phyloP scores from a whole-genome alignment of 208 protist genomes.

The Tritrichomonas musculus region DNA sequence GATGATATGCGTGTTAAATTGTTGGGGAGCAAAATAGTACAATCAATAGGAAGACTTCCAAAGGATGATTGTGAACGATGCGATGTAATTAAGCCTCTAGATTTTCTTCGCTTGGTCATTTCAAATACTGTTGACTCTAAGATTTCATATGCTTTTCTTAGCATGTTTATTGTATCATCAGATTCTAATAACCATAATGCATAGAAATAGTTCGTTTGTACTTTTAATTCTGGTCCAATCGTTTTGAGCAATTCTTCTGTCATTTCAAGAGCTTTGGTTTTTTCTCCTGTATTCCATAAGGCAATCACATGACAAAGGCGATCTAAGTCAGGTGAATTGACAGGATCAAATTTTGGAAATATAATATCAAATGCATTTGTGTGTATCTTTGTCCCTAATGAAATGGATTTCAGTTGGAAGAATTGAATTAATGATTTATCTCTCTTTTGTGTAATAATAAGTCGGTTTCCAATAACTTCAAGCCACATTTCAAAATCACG shows the following conservation, averaged over 20 bases:
- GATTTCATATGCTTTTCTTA: neutral
- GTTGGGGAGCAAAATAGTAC: too few relatives aligned
- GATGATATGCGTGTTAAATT: neutral
- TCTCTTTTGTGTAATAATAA: neutral
- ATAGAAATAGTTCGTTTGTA: neutral
- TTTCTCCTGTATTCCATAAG: neutral
- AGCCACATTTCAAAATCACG: conserved; percentile 2
- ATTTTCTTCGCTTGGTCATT: too few relatives aligned
- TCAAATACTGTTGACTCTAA: neutral
- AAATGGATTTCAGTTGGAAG: neutral
- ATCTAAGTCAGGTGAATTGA: neutral
- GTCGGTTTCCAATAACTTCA: neutral
- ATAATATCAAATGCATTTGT: conserved; percentile 15
- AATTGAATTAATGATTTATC: neutral
- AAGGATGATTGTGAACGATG: too few relatives aligned
- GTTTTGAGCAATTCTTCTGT: neutral
- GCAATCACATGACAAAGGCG: neutral
- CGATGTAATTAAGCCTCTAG: too few relatives aligned
- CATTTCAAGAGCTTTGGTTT: neutral
- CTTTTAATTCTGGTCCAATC: neutral
- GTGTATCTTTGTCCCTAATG: neutral
- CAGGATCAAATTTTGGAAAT: neutral
- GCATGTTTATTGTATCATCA: neutral
- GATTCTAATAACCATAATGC: neutral
- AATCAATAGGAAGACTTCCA: too few relatives aligned